Evolutionary conservation across 768 basidiomycete genomes (phyloP), one percentile per base, ranked within the genome.

Genomic region (Amylocystis lapponica): DNA sequence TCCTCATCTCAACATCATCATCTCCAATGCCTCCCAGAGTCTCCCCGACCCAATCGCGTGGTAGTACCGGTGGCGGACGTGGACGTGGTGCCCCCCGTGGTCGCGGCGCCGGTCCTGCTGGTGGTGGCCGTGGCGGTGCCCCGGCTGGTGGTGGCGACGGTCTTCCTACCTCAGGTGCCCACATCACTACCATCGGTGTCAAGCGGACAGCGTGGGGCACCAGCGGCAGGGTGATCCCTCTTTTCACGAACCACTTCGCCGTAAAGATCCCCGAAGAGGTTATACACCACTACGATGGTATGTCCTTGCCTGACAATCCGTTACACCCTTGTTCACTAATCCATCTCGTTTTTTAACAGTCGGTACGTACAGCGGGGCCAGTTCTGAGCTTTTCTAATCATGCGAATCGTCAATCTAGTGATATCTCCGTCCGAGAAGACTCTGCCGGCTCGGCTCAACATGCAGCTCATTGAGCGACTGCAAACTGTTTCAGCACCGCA

Each of bases 211-310:
- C 69, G 27, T 85, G 73, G 52, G 86, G 83, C 17, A 71, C 66
- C 0, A 67, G 69, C 9, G 87, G 86, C 3, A 66, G 59, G 19
- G 51, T 59, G 2, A 65, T 72, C 22, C 52, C 49, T 12, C 67
- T 78, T 5, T 49, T 44, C 6, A 69, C 76, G 25, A 91, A 90
- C 59, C 82, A 82, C 39, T 90, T 86, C 51, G 58, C 56, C 31
- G 76, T 77, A 3, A 67, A 71, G 0, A 76, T 84, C 13, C 80
- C 86, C 0, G 73, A 81, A 19, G 63, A 59, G 5, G 72, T 76
- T 23, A 87, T 88, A 31, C 71, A 82, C 47, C 88, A 90, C 53
- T 89, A 90, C 53, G 86, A 91, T 58, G 80, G 88, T 83, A 56
- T 48, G 81, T 57, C 39, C 27, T 16, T 31, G n/a, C n/a, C 14